A percentile compares a stretch with the other conserved stretches of the same genome.
Conservation (phyloP, 352 stramenopile species). For the Globisporangium mamillatum region DNA sequence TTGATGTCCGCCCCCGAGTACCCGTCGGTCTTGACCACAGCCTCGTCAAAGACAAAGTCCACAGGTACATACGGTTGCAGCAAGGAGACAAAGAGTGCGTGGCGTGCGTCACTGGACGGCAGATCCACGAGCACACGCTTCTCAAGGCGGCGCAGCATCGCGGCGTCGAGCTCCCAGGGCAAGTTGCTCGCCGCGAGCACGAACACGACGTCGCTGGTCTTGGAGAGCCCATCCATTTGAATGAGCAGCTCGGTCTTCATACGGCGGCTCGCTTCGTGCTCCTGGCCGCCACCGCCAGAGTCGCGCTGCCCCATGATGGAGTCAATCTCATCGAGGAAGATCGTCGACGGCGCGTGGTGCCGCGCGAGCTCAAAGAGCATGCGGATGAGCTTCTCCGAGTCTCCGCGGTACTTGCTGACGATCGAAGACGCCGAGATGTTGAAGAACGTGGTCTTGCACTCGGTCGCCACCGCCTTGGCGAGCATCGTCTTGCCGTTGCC, state of each 20-base stretch:
- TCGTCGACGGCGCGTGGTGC: conserved; percentile 83
- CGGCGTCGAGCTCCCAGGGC: conserved; percentile 76
- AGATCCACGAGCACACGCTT: conserved; percentile 82
- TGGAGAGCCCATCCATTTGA: conserved; percentile 82
- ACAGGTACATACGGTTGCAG: conserved; percentile 53
- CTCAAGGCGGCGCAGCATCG: conserved; percentile 80
- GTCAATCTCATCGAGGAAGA: conserved; percentile 87
- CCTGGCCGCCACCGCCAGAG: conserved; percentile 55
- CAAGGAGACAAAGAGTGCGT: conserved; percentile 55
- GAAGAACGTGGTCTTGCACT: conserved; percentile 87
- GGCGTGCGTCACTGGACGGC: conserved; percentile 55
- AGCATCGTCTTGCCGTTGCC: conserved; percentile 90
- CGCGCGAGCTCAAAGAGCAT: conserved; percentile 82
- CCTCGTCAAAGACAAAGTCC: conserved; percentile 50
- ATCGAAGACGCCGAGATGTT: conserved; percentile 88
- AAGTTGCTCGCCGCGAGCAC: conserved; percentile 81
- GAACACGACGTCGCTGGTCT: conserved; percentile 80
- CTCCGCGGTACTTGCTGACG: conserved; percentile 83
- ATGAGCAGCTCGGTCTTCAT: conserved; percentile 89
- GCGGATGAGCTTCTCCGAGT: conserved; percentile 86
- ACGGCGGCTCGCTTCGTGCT: conserved; percentile 81
- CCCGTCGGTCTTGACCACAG: conserved; percentile 54
- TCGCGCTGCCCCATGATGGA: conserved; percentile 89
- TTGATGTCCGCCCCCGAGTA: conserved; percentile 87
- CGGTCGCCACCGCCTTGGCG: conserved; percentile 79